Conservation (phyloP, 129 eudicot species). For the Scalesia atractyloides region DNA sequence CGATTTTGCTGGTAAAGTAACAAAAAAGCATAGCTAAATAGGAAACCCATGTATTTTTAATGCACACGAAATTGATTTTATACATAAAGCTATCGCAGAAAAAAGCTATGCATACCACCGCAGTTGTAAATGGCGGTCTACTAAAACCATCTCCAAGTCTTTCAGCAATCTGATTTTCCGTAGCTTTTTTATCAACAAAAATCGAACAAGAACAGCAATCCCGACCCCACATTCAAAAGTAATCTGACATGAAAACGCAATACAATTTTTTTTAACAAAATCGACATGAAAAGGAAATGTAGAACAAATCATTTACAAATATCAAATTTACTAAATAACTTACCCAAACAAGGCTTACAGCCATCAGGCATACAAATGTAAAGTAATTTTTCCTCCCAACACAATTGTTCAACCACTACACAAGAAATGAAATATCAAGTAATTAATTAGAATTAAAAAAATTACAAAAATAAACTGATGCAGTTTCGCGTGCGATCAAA, state of each 20-base stretch:
- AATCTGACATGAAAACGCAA: slow-evolving; percentile 48
- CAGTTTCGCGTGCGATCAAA: too few species aligned
- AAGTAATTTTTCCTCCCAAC: slow-evolving; percentile 84
- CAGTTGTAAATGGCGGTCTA: slow-evolving; percentile 85
- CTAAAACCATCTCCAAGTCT: slow-evolving; percentile 91
- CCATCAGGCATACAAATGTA: slow-evolving; percentile 85
- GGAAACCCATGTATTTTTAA: background rate
- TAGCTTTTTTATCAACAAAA: slow-evolving; percentile 60
- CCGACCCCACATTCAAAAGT: slow-evolving; percentile 84
- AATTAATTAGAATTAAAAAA: background rate
- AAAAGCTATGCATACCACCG: slow-evolving; percentile 57
- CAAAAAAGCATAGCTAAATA: background rate
- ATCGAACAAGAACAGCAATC: slow-evolving; percentile 86
- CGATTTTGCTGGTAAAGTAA: background rate
- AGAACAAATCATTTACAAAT: background rate
- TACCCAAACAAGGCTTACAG: slow-evolving; percentile 86
- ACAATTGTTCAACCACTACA: slow-evolving; percentile 97
- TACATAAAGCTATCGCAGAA: background rate
- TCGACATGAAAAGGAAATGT: background rate
- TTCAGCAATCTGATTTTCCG: slow-evolving; percentile 73
- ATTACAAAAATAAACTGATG: background rate
- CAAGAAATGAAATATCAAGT: background rate
- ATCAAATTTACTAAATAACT: slow-evolving; percentile 27
- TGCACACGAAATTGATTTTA: background rate
- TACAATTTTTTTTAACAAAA: background rate